A percentile compares a stretch with the other conserved stretches of the same genome.
phyloP scores from a whole-genome alignment of 1,139 yeast species.

The Yamadazyma diddensiae region DNA sequence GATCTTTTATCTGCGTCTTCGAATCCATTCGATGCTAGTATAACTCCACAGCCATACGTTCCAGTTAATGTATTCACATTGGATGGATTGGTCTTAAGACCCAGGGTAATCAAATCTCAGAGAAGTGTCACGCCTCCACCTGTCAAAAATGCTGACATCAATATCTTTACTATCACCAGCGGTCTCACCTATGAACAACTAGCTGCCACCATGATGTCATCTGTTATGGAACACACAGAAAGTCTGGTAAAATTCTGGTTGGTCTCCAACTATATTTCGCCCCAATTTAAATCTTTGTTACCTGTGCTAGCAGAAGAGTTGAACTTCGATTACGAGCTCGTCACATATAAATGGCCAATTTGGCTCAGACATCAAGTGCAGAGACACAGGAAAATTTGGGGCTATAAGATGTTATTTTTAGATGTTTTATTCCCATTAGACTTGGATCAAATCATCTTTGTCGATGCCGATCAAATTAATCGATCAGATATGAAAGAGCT shows the following conservation, averaged over 20 bases:
- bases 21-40: constrained; percentile 27
- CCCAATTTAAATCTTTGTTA: constrained; percentile 59
- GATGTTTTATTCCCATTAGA: constrained; percentile 85
- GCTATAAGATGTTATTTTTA: constrained; percentile 78
- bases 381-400: constrained; percentile 81
- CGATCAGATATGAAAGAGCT: constrained; percentile 71
- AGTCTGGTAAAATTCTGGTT: constrained; percentile 82
- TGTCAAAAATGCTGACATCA: constrained; percentile 51
- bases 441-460: constrained; percentile 72
- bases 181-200: constrained; percentile 77
- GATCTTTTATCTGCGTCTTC: constrained; percentile 37
- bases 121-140: constrained; percentile 1
- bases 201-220: constrained; percentile 72
- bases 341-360: constrained; percentile 87
- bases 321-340: constrained; percentile 64
- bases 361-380: constrained; percentile 82
- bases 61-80: constrained; percentile 34
- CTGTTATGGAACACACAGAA: constrained; percentile 67
- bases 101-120: constrained; percentile 39
- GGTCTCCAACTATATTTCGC: constrained; percentile 73
- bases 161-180: constrained; percentile 80
- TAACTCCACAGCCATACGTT: constrained; percentile 14
- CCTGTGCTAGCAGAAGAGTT: constrained; percentile 58
- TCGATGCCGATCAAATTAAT: constrained; percentile 82
- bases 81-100: constrained; percentile 46